phyloP scores from a whole-genome alignment of 140 eudicot species.

The Senecio squalidus region DNA sequence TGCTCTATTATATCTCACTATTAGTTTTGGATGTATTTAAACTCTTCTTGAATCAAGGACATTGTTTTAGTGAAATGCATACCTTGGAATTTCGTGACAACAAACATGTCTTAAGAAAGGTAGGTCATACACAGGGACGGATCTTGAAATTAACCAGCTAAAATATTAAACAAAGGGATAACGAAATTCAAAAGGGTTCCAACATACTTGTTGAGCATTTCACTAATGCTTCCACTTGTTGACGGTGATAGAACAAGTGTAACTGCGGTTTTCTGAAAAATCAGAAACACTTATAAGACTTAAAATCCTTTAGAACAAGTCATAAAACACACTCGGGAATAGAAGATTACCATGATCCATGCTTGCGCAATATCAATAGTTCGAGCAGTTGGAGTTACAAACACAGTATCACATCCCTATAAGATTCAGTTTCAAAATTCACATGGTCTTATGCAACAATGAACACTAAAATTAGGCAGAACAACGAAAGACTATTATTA shows the following conservation, averaged over 20 bases:
- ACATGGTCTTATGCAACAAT: background rate
- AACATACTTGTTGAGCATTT: slow-evolving; percentile 76
- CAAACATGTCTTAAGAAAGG: no score
- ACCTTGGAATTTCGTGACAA: no score
- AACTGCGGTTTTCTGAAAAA: slow-evolving; percentile 73
- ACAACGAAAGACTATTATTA: slow-evolving; percentile 18
- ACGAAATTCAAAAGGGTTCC: slow-evolving; percentile 4
- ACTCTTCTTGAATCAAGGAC: no score
- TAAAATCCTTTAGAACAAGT: background rate
- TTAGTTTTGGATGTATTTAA: no score
- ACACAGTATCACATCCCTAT: slow-evolving; percentile 93
- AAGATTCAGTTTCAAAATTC: slow-evolving; percentile 15
- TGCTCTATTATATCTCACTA: no score
- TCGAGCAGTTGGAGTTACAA: slow-evolving; percentile 93
- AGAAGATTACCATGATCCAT: slow-evolving; percentile 78
- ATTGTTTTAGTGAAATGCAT: no score
- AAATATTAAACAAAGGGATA: background rate
- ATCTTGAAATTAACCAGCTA: no score
- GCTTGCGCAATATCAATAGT: slow-evolving; percentile 88
- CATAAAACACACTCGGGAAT: slow-evolving; percentile 1
- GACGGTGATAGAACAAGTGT: slow-evolving; percentile 74
- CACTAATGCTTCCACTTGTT: slow-evolving; percentile 50
- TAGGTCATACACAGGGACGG: no score
- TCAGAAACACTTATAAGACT: slow-evolving; percentile 11
- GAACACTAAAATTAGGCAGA: slow-evolving; percentile 6